Base-by-base conservation (phyloP, 192 early-diverging fungal species). In the Entomortierella lignicola region DNA sequence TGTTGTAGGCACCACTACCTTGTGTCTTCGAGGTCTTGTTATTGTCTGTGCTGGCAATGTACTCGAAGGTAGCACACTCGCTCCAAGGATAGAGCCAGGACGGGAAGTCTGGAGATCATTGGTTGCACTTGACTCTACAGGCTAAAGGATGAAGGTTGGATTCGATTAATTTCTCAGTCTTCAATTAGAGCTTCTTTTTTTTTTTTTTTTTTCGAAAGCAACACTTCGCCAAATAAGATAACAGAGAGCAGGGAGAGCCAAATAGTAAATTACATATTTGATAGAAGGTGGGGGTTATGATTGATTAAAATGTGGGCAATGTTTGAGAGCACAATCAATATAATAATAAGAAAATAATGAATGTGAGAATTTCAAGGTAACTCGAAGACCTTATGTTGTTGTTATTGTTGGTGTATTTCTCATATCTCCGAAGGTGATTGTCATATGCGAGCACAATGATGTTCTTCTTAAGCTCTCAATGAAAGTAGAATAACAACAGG, bases 11-110 rank as follows among this genome's bases (percentile, higher is more conserved):
- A 79, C 58, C 37, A 34, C 41, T 29, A 79, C 75, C 26, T 79
- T 79, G 42, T 79, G 75, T 44, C 75, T 61, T 32, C 75, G 66
- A 26, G 75, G 75, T 39, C 70, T 79, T n/a, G 68, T 43, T 31
- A 79, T 70, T 8, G 42, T 64, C 39, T 77, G 74, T 7, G 60
- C 48, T 43, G 74, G 74, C 1, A 77, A 61, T 2, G 60, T 27
- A 23, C 59, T 70, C 27, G 75, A 60, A 0, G 75, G 75, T 10
- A 79, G 23, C 1, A 62, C 75, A 30, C 68, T 79, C 25, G 67
- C 52, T n/a, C 37, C 73, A 17, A 77, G 37, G 17, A 57, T 29
- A 25, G 75, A 66, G 2, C 61, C 56, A 5, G 75, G 54, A 12
- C 75, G 44, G 3, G 62, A 55, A 43, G 47, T 42, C 30, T 43